Conservation (phyloP, 179 eudicot species). For the Heliamphora pulchella region DNA sequence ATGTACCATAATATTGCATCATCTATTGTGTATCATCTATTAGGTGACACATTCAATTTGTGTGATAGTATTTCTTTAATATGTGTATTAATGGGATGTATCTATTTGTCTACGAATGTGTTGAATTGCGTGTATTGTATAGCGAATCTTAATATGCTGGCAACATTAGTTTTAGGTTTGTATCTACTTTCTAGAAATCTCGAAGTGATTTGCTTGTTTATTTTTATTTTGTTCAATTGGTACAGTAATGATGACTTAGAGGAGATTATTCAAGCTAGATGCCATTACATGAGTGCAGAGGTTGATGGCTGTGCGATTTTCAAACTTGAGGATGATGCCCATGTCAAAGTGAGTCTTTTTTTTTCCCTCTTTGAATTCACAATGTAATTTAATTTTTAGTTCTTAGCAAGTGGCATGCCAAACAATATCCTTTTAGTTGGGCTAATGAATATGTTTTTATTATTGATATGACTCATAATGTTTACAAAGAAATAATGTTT, state of each 20-base stretch:
- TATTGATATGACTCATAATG: background rate
- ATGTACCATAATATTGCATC: too few species aligned
- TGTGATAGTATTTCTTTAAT: too few species aligned
- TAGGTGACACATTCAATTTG: too few species aligned
- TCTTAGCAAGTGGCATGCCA: background rate
- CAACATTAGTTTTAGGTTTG: background rate
- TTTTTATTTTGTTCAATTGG: background rate
- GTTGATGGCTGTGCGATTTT: constrained; percentile 24
- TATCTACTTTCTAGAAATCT: background rate
- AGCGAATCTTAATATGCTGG: too few species aligned
- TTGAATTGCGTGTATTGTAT: too few species aligned
- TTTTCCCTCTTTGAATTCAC: too few species aligned
- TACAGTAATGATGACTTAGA: background rate
- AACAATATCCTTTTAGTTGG: background rate
- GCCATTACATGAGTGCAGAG: constrained; percentile 24
- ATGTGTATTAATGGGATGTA: too few species aligned
- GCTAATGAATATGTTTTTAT: too few species aligned
- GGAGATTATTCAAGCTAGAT: constrained; percentile 22
- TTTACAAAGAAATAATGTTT: background rate
- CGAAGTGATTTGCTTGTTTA: too few species aligned
- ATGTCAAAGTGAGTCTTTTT: constrained; percentile 22
- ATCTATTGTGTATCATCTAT: too few species aligned
- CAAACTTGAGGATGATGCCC: constrained; percentile 30
- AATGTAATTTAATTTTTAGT: background rate
- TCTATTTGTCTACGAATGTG: too few species aligned